Evolutionary conservation across 2,329 filamentous ascomycete genomes (phyloP), one percentile per base, ranked within the genome.

Genomic region (Colletotrichum noveboracense): DNA sequence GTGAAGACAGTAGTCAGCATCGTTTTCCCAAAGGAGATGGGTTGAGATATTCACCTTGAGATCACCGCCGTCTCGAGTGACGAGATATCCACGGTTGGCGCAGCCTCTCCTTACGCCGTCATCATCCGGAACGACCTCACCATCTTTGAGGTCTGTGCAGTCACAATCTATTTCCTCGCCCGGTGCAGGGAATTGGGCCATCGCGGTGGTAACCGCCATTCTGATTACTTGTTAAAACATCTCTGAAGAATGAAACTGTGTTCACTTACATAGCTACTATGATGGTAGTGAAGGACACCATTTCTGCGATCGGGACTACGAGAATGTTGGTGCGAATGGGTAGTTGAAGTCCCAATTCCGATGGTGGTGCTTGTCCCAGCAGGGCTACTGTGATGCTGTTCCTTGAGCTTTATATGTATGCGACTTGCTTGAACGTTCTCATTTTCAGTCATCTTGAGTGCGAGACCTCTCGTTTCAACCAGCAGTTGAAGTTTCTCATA

Each of bases 201-300:
- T 26, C 1, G 1, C 52, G 18, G 52, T 26, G 14, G 21, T 13
- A 56, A 12, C 52, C 52, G 21, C n/a, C 14, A 56, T 56, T 7
- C 52, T 56, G 5, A 56, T 24, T 56, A 0, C 14, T 16, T 56
- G 1, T 56, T 24, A 26, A 21, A 56, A 5, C 1, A 1, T 26
- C 10, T 10, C 52, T 13, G 10, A 1, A 7, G 14, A n/a, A 0
- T 1, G 52, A 5, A 56, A 5, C 21, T 0, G 14, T 43, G 21
- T 2, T 26, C 52, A 56, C 52, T 26, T 56, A 56, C 52, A 56
- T 4, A 14, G 52, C 21, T 56, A 24, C n/a, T 26, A n/a, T 12
- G 6, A 56, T 26, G 24, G 1, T 26, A 14, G 52, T 56, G 52
- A 56, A 56, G 4, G 52, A 56, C 6, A 26, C 52, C 21, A 56